Evolutionary conservation across 140 eudicot species (phyloP), one percentile per base, ranked within the genome.

Genomic region (Eryngium alpinum): DNA sequence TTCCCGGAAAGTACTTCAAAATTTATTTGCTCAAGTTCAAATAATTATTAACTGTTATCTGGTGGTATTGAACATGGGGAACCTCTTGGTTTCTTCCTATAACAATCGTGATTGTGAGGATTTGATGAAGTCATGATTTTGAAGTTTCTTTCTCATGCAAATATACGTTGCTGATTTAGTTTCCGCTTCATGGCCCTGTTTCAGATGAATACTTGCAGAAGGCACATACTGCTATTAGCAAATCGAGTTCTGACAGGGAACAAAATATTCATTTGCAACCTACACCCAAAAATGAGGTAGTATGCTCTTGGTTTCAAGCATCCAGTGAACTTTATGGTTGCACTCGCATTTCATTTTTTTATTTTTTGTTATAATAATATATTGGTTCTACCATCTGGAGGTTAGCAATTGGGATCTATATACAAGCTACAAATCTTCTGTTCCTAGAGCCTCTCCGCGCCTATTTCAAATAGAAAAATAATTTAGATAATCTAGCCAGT

Each of bases 261-360:
- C 32, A 49, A n/a, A 76, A 84, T 81, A 79, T 83, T 69, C 81
- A 83, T 29, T 46, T 51, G 51, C 79, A 80, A 77, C 83, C 74
- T 32, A 66, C 73, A 57, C 51, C 86, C 38, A 72, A 73, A 57
- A 81, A 62, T 53, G 85, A 84, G 91, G 92, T 92, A 85, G 27
- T 5, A 7, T 29, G 21, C 69, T 75, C 75, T 72, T 28, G 32
- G 18, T 15, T 46, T 71, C 27, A 77, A 50, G 33, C 27, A 10
- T 60, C 29, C 56, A 50, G n/a, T 25, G 24, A 24, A 52, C n/a
- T 14, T 43, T 49, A 25, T 75, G 38, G 22, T 27, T 49, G n/a
- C 46, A 59, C 25, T 75, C 63, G 25, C 25, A 38, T 1, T 49
- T 49, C 1, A 49, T 11, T 49, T 0, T 70, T 72, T 33, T 66